Evolutionary conservation across 140 eudicot species (phyloP).

Genomic region (Bidens hawaiensis): DNA sequence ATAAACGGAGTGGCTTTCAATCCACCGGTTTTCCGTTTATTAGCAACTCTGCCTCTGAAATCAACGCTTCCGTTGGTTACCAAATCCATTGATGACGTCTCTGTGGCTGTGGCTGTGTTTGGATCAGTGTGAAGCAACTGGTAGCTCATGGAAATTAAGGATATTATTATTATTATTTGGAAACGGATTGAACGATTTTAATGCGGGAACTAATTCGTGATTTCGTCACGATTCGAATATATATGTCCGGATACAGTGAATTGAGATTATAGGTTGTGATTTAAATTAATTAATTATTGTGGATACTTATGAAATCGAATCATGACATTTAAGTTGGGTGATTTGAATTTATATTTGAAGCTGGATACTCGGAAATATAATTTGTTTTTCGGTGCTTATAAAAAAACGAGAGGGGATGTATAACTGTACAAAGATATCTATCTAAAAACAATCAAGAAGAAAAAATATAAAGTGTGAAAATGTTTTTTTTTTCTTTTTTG

Average conservation of each 20-base stretch:
- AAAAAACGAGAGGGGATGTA: no score
- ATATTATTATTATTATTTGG: not conserved
- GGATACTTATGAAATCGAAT: not conserved
- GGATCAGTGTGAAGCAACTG: not conserved
- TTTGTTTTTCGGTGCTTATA: no score
- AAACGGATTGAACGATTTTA: not conserved
- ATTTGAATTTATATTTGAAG: no score
- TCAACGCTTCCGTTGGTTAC: conserved; percentile 61
- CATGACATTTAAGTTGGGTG: not conserved
- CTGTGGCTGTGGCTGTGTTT: not conserved
- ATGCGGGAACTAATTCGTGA: not conserved
- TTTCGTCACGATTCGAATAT: not conserved
- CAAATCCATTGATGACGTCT: conserved; percentile 29
- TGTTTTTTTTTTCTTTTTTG: no score
- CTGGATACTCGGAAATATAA: no score
- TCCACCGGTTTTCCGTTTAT: conserved; percentile 70
- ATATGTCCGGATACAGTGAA: conserved; percentile 2
- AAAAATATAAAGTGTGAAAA: no score
- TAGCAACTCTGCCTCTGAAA: conserved; percentile 57
- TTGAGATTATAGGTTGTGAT: not conserved
- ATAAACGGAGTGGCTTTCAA: conserved; percentile 86
- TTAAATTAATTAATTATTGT: not conserved
- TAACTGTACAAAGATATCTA: no score
- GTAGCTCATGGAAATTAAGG: conserved; percentile 4
- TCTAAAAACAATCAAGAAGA: no score